These are phyloP conservation scores for Lentinula detonsa DNA, from an alignment of 768 basidiomycete species.

Conservation along the genomic window DNA sequence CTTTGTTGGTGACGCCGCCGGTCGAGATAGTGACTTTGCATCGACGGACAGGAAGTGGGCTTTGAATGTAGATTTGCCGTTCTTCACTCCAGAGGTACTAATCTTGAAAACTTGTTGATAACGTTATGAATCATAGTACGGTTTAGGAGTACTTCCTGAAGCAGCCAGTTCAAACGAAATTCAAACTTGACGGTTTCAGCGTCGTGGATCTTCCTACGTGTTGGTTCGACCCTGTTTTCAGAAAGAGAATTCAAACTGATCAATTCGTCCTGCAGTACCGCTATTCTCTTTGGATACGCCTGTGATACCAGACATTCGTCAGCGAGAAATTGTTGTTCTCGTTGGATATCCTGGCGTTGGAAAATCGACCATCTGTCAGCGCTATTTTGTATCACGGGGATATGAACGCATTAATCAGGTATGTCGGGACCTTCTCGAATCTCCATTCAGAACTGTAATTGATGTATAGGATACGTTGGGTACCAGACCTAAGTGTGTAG, in stretches of 20 bases:
- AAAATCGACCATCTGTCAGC: conserved; percentile 76
- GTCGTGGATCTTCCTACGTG: conserved; percentile 18
- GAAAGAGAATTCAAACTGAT: background rate
- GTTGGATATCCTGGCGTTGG: conserved; percentile 57
- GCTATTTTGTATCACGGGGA: conserved; percentile 56
- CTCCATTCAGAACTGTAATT: background rate
- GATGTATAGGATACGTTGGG: conserved; percentile 50
- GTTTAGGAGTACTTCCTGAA: conserved; percentile 54
- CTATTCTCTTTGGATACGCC: conserved; percentile 43
- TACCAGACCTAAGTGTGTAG: conserved; percentile 71
- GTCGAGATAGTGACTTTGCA: conserved; percentile 49
- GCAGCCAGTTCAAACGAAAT: conserved; percentile 23
- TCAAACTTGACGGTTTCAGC: conserved; percentile 45
- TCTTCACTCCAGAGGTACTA: conserved; percentile 59
- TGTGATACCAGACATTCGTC: conserved; percentile 32
- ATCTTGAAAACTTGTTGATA: background rate
- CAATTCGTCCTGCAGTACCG: conserved; percentile 36
- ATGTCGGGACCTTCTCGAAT: background rate
- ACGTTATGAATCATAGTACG: background rate
- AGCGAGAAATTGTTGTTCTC: conserved; percentile 43
- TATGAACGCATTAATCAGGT: conserved; percentile 82
- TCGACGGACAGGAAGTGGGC: conserved; percentile 62
- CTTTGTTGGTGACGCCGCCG: conserved; percentile 69
- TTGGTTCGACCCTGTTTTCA: background rate
- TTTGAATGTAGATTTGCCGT: conserved; percentile 47